phyloP scores from a whole-genome alignment of 1,139 yeast species.

The Suhomyces chickasaworum region DNA sequence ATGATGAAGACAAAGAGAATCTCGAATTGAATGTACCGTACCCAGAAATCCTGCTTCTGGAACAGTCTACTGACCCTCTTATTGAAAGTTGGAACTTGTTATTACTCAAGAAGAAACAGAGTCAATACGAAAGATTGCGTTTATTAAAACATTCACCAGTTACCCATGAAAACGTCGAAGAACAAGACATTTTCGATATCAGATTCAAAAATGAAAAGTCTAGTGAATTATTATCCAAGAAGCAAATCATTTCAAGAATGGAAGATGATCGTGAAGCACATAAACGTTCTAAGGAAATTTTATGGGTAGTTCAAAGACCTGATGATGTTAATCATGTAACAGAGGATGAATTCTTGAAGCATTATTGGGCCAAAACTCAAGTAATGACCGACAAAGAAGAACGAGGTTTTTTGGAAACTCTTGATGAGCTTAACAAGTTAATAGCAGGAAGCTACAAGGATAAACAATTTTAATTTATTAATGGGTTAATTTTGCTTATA shows the following conservation, averaged over 20 bases:
- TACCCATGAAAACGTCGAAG: constrained; percentile 27
- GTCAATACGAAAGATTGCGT: constrained; percentile 51
- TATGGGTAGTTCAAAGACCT: constrained; percentile 67
- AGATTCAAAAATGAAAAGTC: constrained; percentile 28
- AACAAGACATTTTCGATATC: constrained; percentile 34
- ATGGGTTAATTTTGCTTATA: too few species aligned
- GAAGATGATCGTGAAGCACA: constrained; percentile 87
- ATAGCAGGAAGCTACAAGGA: constrained; percentile 51
- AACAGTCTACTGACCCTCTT: constrained; percentile 31
- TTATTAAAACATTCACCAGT: constrained; percentile 33
- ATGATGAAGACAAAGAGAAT: constrained; percentile 36
- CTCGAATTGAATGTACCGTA: constrained; percentile 38
- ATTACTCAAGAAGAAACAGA: constrained; percentile 48
- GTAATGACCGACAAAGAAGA: constrained; percentile 51
- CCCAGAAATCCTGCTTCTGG: constrained; percentile 32
- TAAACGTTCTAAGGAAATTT: constrained; percentile 71
- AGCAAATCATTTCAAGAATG: constrained; percentile 70
- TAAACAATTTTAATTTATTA: constrained; percentile 30
- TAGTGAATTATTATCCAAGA: constrained; percentile 39
- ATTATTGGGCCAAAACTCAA: constrained; percentile 57
- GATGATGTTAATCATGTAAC: constrained; percentile 38
- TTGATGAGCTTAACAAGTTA: constrained; percentile 56
- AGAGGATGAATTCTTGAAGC: constrained; percentile 58
- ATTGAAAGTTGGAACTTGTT: constrained; percentile 52
- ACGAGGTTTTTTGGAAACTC: constrained; percentile 41